A percentile compares a stretch with the other conserved stretches of the same genome.
Evolutionary conservation across 1,139 yeast genomes (phyloP).

Genomic region (Pichia sp.): DNA sequence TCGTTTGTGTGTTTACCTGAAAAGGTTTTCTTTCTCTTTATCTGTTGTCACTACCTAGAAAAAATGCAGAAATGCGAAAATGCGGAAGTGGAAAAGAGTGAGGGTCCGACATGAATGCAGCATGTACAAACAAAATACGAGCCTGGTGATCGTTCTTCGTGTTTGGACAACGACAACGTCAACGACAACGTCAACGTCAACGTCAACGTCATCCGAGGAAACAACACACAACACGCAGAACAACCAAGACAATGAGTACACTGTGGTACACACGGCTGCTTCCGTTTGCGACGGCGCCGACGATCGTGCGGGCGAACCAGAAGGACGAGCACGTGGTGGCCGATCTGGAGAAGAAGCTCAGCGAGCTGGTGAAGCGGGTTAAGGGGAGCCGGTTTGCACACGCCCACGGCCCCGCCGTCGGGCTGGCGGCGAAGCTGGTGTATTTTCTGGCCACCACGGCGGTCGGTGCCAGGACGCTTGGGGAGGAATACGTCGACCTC

Average conservation of each 20-base stretch:
- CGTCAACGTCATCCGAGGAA: background rate
- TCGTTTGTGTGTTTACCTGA: background rate
- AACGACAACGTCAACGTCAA: too few relatives aligned
- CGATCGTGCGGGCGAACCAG: slow-evolving; percentile 72
- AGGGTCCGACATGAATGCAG: background rate
- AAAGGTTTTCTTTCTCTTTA: background rate
- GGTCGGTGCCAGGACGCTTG: slow-evolving; percentile 74
- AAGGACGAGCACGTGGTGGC: slow-evolving; percentile 75
- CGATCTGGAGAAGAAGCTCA: slow-evolving; percentile 49
- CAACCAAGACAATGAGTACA: background rate
- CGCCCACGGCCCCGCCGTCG: slow-evolving; percentile 58
- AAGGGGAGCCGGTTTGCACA: slow-evolving; percentile 70
- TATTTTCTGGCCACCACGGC: slow-evolving; percentile 71
- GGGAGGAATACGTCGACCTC: slow-evolving; percentile 91
- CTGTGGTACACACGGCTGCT: slow-evolving; percentile 16
- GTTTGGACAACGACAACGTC: background rate
- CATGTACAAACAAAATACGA: background rate
- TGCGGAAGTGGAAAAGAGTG: background rate
- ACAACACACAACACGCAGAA: background rate
- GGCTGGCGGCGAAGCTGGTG: slow-evolving; percentile 48
- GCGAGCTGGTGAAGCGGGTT: slow-evolving; percentile 50
- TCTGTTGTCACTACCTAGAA: background rate
- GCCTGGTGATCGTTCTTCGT: background rate
- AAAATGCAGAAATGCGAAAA: background rate
- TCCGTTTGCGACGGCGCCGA: slow-evolving; percentile 32